phyloP scores from a whole-genome alignment of 2,329 filamentous ascomycete species.

The Lasiodiplodia sp. region DNA sequence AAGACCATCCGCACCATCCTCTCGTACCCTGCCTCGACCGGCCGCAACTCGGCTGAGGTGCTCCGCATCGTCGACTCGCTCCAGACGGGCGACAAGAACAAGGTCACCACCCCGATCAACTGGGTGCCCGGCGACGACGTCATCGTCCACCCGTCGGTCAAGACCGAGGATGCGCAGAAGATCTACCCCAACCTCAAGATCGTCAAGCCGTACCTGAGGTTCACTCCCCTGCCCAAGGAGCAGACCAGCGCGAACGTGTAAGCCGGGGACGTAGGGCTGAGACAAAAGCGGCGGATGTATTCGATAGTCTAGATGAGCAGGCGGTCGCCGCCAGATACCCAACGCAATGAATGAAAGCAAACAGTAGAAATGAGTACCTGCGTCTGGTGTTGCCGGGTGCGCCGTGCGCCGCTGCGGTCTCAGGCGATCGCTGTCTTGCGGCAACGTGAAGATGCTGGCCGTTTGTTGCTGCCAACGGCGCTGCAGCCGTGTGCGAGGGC shows the following conservation, averaged over 20 bases:
- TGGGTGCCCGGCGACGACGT: constrained; percentile 90
- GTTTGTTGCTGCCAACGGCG: constrained; percentile 11
- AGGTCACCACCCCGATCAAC: constrained; percentile 87
- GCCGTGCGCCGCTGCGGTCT: neutral
- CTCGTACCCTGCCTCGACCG: constrained; percentile 86
- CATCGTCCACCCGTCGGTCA: constrained; percentile 84
- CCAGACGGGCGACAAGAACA: constrained; percentile 81
- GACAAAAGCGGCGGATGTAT: constrained; percentile 15
- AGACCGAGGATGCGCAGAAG: constrained; percentile 83
- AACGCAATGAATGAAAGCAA: constrained; percentile 23
- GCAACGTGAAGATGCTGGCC: constrained; percentile 10
- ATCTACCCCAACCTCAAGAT: constrained; percentile 79
- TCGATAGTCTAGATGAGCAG: constrained; percentile 23
- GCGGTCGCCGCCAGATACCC: constrained; percentile 41
- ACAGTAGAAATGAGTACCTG: constrained; percentile 25
- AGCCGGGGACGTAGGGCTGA: constrained; percentile 25
- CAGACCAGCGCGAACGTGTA: constrained; percentile 43
- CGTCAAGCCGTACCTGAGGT: constrained; percentile 74
- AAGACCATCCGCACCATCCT: constrained; percentile 95
- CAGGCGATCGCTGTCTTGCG: constrained; percentile 18
- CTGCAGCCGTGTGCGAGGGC: constrained; percentile 13
- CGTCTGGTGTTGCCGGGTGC: constrained; percentile 8
- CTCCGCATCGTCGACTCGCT: constrained; percentile 65
- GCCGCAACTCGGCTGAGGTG: constrained; percentile 66
- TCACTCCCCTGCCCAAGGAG: constrained; percentile 65